phyloP scores from a whole-genome alignment of 345 rosid species.

The Sapria himalayana region DNA sequence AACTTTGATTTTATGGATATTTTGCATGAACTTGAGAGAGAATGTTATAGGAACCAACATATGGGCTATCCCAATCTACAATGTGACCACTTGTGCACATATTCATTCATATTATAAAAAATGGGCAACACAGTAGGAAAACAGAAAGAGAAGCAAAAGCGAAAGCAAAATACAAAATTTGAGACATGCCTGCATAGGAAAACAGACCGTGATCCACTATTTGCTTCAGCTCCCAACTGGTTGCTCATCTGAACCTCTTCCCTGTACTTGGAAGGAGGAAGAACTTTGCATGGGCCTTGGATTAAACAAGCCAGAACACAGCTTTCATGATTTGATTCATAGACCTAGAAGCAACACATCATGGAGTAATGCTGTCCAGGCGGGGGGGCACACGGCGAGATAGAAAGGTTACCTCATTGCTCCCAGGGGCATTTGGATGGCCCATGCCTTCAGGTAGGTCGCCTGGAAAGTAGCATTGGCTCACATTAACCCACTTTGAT shows the following conservation, averaged over 20 bases:
- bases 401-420: constrained; percentile 26
- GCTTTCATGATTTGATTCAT: constrained; percentile 39
- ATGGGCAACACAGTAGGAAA: no score
- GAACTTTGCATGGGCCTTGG: constrained; percentile 41
- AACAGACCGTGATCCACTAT: constrained; percentile 14
- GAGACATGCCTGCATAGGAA: constrained; percentile 47
- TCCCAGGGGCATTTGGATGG: constrained; percentile 33
- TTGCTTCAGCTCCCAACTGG: constrained; percentile 18
- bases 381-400: background rate
- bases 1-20: no score
- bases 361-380: background rate
- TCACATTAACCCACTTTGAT: constrained; percentile 33
- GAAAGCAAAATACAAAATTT: no score
- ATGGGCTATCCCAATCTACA: no score
- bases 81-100: no score
- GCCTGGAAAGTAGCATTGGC: constrained; percentile 41
- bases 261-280: constrained; percentile 27
- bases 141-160: no score
- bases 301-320: constrained; percentile 27
- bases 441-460: constrained; percentile 44
- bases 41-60: no score
- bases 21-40: no score
- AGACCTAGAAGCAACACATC: constrained; percentile 22
- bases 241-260: constrained; percentile 24
- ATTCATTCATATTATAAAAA: no score